These are phyloP conservation scores for Rhododendron henanense DNA, from an alignment of 148 eudicot genomes.

Conservation along the genomic window DNA sequence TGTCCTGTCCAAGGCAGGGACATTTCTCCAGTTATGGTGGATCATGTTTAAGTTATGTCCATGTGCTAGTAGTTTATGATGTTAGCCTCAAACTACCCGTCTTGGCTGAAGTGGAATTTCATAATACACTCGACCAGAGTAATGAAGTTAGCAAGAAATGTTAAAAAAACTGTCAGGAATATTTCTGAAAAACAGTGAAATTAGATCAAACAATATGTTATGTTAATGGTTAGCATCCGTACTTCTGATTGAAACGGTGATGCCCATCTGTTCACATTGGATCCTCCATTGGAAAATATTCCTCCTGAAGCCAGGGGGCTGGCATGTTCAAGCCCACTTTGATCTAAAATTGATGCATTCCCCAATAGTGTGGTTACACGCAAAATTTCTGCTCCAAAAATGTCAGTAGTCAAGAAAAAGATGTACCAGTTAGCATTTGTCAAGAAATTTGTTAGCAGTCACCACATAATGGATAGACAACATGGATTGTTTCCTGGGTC, in stretches of 20 bases:
- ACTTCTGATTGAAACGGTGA: constrained; percentile 98
- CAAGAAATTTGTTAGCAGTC: constrained; percentile 59
- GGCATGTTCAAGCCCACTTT: constrained; percentile 96
- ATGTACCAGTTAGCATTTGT: constrained; percentile 94
- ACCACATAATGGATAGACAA: constrained; percentile 62
- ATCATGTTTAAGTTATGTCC: constrained; percentile 24
- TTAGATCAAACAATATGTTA: constrained; percentile 65
- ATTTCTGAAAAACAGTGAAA: constrained; percentile 55
- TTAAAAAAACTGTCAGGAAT: constrained; percentile 44
- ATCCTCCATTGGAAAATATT: constrained; percentile 84
- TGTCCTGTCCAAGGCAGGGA: not conserved
- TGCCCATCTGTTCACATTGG: constrained; percentile 95
- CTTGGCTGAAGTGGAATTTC: constrained; percentile 39
- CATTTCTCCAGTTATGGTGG: constrained; percentile 16
- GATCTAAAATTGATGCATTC: constrained; percentile 99
- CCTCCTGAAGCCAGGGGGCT: constrained; percentile 99
- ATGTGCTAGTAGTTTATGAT: constrained; percentile 30
- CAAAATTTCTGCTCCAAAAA: constrained; percentile 97
- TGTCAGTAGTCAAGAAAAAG: constrained; percentile 95
- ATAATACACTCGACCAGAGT: constrained; percentile 27
- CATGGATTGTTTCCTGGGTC: constrained; percentile 36
- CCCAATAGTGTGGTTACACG: constrained; percentile 99
- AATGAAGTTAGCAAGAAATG: constrained; percentile 52
- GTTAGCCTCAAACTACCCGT: constrained; percentile 78
- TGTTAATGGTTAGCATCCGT: constrained; percentile 99